Conservation (phyloP, 2,329 filamentous ascomycete species). For the Neoascochyta sp. region DNA sequence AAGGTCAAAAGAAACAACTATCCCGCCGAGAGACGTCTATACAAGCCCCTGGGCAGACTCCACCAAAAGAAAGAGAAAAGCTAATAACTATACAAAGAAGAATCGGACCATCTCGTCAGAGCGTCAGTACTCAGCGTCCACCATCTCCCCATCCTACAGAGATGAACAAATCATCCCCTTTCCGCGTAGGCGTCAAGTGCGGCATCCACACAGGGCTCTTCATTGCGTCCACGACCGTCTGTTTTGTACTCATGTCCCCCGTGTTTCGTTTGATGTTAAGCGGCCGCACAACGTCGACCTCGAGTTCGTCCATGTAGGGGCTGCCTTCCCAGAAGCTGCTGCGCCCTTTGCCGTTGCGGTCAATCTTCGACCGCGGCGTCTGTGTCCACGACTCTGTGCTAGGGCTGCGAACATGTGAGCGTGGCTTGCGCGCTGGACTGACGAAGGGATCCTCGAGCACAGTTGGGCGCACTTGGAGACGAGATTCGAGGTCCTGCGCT, state of each 20-base stretch:
- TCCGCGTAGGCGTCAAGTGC: constrained; percentile 62
- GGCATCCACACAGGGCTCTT: constrained; percentile 58
- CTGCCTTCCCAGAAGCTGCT: constrained; percentile 27
- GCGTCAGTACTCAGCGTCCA: neutral
- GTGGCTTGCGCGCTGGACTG: constrained; percentile 20
- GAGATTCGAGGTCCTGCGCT: constrained; percentile 36
- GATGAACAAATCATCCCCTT: constrained; percentile 62
- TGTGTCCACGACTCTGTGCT: constrained; percentile 15
- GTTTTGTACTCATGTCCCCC: too few species aligned
- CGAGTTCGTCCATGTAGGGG: constrained; percentile 21
- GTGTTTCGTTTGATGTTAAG: too few species aligned
- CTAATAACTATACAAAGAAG: too few species aligned
- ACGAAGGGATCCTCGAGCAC: constrained; percentile 24
- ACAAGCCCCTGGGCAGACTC: too few species aligned
- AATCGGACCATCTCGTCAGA: too few species aligned
- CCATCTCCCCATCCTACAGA: constrained; percentile 31
- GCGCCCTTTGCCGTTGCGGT: constrained; percentile 20
- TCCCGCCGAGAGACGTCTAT: too few species aligned
- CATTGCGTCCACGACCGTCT: constrained; percentile 11
- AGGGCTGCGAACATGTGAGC: constrained; percentile 19
- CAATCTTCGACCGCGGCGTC: constrained; percentile 15
- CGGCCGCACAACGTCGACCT: constrained; percentile 20
- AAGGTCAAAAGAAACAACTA: too few species aligned
- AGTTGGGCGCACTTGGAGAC: constrained; percentile 12
- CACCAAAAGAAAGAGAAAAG: too few species aligned